phyloP scores from a whole-genome alignment of 345 rosid species.

The Euclidium syriacum region DNA sequence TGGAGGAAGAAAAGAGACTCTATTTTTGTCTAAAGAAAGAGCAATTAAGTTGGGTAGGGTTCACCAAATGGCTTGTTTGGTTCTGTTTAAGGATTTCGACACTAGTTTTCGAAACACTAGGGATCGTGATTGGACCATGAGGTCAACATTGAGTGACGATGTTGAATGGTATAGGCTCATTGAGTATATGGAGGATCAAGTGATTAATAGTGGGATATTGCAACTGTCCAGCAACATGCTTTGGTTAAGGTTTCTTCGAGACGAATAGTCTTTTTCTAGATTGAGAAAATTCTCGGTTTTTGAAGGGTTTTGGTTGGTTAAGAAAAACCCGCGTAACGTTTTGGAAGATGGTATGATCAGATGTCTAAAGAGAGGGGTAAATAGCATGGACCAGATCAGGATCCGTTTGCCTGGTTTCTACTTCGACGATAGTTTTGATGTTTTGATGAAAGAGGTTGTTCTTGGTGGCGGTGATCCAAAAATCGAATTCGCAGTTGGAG shows the following conservation, averaged over 20 bases:
- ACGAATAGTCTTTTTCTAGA: too few relatives aligned
- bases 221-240: too few relatives aligned
- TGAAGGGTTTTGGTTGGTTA: constrained; percentile 4
- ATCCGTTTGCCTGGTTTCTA: background rate
- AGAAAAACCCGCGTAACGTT: background rate
- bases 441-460: background rate
- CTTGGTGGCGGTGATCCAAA: background rate
- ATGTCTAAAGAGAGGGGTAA: background rate
- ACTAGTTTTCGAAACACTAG: background rate
- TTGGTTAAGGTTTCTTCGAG: too few relatives aligned
- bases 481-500: background rate
- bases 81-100: constrained; percentile 1
- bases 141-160: background rate
- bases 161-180: background rate
- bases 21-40: background rate
- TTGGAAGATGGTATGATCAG: background rate
- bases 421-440: background rate
- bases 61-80: background rate
- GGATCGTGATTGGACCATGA: background rate
- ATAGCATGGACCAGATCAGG: background rate
- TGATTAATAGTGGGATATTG: too few relatives aligned
- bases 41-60: background rate
- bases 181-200: background rate
- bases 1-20: background rate
- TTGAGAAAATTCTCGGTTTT: background rate